phyloP scores from a whole-genome alignment of 75 land plant species.

The Pseudotsuga menziesii region DNA sequence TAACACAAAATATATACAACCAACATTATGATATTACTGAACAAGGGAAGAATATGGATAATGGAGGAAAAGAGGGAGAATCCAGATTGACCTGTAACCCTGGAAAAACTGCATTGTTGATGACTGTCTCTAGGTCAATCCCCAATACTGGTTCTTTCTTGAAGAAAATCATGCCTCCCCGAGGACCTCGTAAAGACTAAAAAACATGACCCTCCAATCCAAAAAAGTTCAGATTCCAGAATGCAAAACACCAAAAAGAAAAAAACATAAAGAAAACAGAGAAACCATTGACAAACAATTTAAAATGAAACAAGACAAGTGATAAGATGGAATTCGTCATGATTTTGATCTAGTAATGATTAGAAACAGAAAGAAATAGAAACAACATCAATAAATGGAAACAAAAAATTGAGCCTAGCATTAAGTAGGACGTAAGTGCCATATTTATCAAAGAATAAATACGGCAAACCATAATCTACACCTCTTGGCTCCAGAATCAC shows the following conservation, averaged over 20 bases:
- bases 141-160: slow-evolving; percentile 73
- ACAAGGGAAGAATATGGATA: not conserved
- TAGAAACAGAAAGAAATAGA: not conserved
- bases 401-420: not conserved
- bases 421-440: not conserved
- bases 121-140: slow-evolving; percentile 70
- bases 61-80: not conserved
- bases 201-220: not conserved
- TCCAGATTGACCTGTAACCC: slow-evolving; percentile 72
- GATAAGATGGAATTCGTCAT: too few species aligned
- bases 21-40: not conserved
- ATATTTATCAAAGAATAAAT: too few species aligned
- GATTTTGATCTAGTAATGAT: not conserved
- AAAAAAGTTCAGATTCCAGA: not conserved
- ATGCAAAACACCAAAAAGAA: not conserved
- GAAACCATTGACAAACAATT: too few species aligned
- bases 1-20: not conserved
- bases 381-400: not conserved
- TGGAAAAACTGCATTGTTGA: slow-evolving; percentile 94
- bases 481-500: not conserved
- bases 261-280: too few species aligned
- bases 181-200: slow-evolving; percentile 92
- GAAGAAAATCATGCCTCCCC: slow-evolving; percentile 97
- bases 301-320: too few species aligned
- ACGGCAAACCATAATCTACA: too few species aligned